Evolutionary conservation across 331 rosid genomes (phyloP).

Genomic region (Dryas integrifolia): DNA sequence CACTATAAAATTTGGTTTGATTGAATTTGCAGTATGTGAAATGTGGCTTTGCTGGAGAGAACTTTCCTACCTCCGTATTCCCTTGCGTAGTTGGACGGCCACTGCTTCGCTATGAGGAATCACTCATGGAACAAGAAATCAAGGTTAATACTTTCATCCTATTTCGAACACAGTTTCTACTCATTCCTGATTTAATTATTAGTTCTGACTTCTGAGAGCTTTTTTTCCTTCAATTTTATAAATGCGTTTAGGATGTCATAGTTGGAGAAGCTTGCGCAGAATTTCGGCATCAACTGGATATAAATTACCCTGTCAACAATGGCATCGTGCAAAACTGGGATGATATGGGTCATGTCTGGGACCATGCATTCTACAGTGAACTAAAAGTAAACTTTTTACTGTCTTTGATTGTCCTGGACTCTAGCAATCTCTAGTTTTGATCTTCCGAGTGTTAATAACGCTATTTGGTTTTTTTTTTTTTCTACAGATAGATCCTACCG

Average conservation of each 20-base stretch:
- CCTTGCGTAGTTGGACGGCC: conserved; percentile 99
- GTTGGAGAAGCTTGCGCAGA: conserved; percentile 95
- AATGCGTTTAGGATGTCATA: conserved; percentile 61
- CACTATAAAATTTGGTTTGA: background rate
- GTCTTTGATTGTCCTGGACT: conserved; percentile 9
- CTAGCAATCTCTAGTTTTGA: conserved; percentile 1
- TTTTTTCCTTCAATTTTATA: background rate
- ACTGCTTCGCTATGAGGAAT: conserved; percentile 95
- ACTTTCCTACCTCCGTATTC: conserved; percentile 90
- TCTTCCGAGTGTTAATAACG: background rate
- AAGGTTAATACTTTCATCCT: conserved; percentile 43
- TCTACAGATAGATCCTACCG: conserved; percentile 78
- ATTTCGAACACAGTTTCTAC: background rate
- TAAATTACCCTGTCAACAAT: conserved; percentile 89
- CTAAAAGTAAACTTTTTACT: conserved; percentile 51
- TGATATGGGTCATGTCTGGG: conserved; percentile 97
- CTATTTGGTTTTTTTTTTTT: conserved; percentile 1
- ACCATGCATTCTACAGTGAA: conserved; percentile 88
- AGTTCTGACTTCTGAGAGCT: background rate
- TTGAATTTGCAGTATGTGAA: conserved; percentile 73
- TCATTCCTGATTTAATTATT: background rate
- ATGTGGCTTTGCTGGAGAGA: conserved; percentile 97
- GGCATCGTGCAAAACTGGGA: conserved; percentile 99
- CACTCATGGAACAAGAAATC: conserved; percentile 80
- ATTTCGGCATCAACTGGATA: conserved; percentile 87